Percentiles rank a stretch among this genome's conserved stretches.
Conservation (phyloP, 371 early-diverging fungal genomes). For the Homolaphlyctis polyrhiza region DNA sequence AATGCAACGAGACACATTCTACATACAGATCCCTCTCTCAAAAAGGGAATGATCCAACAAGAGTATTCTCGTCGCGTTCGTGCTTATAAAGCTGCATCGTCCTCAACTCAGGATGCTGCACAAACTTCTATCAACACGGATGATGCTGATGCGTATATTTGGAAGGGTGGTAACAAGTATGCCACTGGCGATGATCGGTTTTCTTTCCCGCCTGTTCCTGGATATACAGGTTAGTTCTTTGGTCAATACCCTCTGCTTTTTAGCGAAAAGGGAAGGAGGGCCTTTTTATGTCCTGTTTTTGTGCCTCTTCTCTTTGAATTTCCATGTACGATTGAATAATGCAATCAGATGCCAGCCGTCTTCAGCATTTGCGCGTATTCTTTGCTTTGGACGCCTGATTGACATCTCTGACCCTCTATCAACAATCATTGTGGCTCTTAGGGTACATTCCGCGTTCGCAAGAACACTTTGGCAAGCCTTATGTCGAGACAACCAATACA, state of each 20-base stretch:
- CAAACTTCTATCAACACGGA: background rate
- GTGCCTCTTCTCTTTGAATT: too few relatives aligned
- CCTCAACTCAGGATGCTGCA: background rate
- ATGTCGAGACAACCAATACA: constrained; percentile 43
- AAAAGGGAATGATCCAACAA: constrained; percentile 34
- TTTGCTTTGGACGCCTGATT: background rate
- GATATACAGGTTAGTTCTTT: constrained; percentile 35
- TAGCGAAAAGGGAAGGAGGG: too few relatives aligned
- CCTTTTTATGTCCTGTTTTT: too few relatives aligned
- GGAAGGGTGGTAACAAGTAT: constrained; percentile 33
- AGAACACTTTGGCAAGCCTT: constrained; percentile 47
- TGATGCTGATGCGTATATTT: constrained; percentile 24
- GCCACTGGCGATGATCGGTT: constrained; percentile 49
- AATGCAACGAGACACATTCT: constrained; percentile 47
- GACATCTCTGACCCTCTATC: background rate
- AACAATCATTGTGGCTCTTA: too few relatives aligned
- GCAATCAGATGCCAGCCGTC: too few relatives aligned
- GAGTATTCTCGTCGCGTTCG: constrained; percentile 6
- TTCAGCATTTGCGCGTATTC: too few relatives aligned
- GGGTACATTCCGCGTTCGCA: constrained; percentile 47
- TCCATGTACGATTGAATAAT: too few relatives aligned
- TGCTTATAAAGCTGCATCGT: background rate
- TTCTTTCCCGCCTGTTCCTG: constrained; percentile 49
- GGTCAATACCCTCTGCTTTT: too few relatives aligned
- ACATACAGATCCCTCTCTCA: constrained; percentile 39